Conservation (phyloP, 108 stramenopile genomes). For the Nitzschia sp. region DNA sequence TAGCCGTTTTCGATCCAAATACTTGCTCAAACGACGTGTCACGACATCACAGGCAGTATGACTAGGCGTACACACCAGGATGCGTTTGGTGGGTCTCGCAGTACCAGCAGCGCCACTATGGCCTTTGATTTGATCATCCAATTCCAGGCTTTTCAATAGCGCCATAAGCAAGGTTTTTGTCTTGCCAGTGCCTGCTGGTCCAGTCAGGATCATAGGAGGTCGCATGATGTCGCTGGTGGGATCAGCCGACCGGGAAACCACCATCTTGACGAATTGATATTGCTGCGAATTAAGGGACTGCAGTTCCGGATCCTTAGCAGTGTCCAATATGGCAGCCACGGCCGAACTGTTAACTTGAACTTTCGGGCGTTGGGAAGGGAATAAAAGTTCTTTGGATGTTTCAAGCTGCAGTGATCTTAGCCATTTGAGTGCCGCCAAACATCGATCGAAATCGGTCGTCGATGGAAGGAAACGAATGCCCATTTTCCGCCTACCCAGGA, state of each 20-base stretch:
- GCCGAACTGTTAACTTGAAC: background rate
- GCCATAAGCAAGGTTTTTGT: slow-evolving; percentile 57
- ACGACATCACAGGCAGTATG: slow-evolving; percentile 78
- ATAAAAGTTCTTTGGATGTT: slow-evolving; percentile 34
- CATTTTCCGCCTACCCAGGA: slow-evolving; percentile 2
- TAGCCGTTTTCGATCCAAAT: slow-evolving; percentile 32
- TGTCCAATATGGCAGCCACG: background rate
- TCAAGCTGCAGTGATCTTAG: slow-evolving; percentile 26
- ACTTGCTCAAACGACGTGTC: slow-evolving; percentile 43
- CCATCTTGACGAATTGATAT: slow-evolving; percentile 50
- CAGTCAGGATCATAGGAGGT: slow-evolving; percentile 70
- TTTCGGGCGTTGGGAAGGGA: slow-evolving; percentile 46
- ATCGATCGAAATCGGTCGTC: slow-evolving; percentile 21
- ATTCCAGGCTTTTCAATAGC: slow-evolving; percentile 39
- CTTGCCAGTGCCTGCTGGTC: slow-evolving; percentile 70
- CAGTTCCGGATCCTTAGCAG: background rate
- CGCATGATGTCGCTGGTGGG: slow-evolving; percentile 45
- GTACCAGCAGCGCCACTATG: too few relatives aligned
- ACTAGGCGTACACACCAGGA: slow-evolving; percentile 69
- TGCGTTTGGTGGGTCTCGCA: slow-evolving; percentile 16
- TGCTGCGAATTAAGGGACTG: slow-evolving; percentile 8
- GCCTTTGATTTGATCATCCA: background rate
- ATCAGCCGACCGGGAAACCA: slow-evolving; percentile 50
- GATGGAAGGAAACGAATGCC: slow-evolving; percentile 50
- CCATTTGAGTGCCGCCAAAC: slow-evolving; percentile 62